Evolutionary conservation across 2,329 filamentous ascomycete species (phyloP), one percentile per base, ranked within the genome.

Genomic region (Cadophora luteo-olivacea): DNA sequence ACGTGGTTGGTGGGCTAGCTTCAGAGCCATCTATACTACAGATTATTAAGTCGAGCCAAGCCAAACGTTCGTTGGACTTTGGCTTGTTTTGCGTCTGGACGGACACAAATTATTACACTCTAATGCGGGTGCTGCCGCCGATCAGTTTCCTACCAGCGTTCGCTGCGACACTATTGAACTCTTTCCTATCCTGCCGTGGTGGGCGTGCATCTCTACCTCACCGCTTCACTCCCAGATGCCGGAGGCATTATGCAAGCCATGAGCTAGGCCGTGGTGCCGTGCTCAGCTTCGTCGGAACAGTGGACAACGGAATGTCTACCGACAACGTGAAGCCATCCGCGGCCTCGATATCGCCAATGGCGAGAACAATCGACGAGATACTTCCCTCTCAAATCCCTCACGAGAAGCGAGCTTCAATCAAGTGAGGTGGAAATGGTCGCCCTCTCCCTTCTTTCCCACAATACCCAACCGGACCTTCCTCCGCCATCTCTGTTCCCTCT

Each of bases 381-480:
- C 1, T 41, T 36, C n/a, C n/a, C 16, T 55, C 33, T 25, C n/a
- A 38, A 22, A 22, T 22, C 33, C 32, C n/a, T 22, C 52, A 55
- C 24, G 19, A 57, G 16, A 24, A 22, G 19, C n/a, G 12, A 29
- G 4, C 7, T 6, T 64, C 33, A 36, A 24, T 82, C 78, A 89
- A 71, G 86, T 73, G 19, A 75, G 66, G 61, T 72, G 90, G 72
- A 92, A 92, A 69, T 91, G 89, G 78, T 92, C 90, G 0, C 76
- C 86, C 86, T 88, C 84, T 0, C 86, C 87, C n/a, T 88, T 81
- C 68, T 84, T 84, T 19, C 85, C 85, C n/a, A 83, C 81, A 49
- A 83, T 81, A 0, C 87, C 86, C 68, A 82, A 73, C 70, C 83
- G 80, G 45, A 88, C 77, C 16, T 84, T 80, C 66, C 81, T 80